These are phyloP conservation scores for Zasmidium citrigriseum DNA, from an alignment of 2,329 filamentous ascomycete species.

Conservation along the genomic window DNA sequence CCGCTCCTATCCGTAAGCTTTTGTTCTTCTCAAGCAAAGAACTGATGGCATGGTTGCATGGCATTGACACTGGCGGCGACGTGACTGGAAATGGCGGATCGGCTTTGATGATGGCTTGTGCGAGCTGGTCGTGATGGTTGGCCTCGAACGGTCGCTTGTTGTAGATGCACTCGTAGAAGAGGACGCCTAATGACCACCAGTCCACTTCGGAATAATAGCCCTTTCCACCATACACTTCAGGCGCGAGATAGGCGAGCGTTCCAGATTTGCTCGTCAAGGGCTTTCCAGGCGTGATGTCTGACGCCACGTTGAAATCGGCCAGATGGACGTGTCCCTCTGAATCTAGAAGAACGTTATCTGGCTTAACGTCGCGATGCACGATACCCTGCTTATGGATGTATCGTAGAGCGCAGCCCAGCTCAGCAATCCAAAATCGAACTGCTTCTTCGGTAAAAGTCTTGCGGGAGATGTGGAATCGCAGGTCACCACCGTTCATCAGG, in stretches of 20 bases:
- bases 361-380: slow-evolving; percentile 88
- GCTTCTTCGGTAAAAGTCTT: slow-evolving; percentile 98
- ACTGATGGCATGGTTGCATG: slow-evolving; percentile 85
- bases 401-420: slow-evolving; percentile 85
- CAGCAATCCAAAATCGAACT: slow-evolving; percentile 94
- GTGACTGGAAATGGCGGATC: slow-evolving; percentile 90
- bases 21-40: slow-evolving; percentile 80
- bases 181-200: slow-evolving; percentile 97
- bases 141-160: slow-evolving; percentile 98
- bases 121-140: slow-evolving; percentile 77
- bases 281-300: slow-evolving; percentile 82
- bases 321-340: slow-evolving; percentile 92
- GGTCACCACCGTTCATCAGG: slow-evolving; percentile 94
- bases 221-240: slow-evolving; percentile 88
- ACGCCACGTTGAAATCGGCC: slow-evolving; percentile 98
- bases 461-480: slow-evolving; percentile 95
- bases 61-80: slow-evolving; percentile 82
- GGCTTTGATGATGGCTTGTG: slow-evolving; percentile 76
- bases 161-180: slow-evolving; percentile 99
- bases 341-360: slow-evolving; percentile 86
- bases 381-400: slow-evolving; percentile 87
- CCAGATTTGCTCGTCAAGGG: slow-evolving; percentile 92
- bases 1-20: slow-evolving; percentile 77
- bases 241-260: slow-evolving; percentile 91
- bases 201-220: slow-evolving; percentile 91